Percentiles rank a stretch among this genome's conserved stretches.
Conservation (phyloP, 768 basidiomycete genomes). For the Porphyrellus cyaneotinctus region DNA sequence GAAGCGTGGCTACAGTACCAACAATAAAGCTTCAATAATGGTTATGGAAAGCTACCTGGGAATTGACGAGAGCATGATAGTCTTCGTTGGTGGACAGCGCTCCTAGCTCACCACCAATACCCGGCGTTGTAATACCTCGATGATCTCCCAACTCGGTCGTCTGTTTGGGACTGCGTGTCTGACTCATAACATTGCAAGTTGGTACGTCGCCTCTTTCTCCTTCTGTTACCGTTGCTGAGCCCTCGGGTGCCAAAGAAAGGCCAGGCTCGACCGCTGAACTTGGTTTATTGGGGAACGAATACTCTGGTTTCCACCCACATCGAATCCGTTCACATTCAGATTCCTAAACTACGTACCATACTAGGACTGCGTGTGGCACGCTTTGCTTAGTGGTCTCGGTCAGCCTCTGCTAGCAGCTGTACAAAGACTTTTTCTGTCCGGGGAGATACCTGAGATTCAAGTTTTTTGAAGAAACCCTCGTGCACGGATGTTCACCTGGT, state of each 20-base stretch:
- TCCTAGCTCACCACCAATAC: constrained; percentile 75
- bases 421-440: no score
- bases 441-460: no score
- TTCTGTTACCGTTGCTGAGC: constrained; percentile 6
- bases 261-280: constrained; percentile 69
- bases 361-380: no score
- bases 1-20: constrained; percentile 79
- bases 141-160: constrained; percentile 67
- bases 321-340: no score
- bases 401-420: no score
- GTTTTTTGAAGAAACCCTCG: no score
- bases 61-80: constrained; percentile 7
- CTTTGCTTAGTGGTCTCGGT: no score
- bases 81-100: constrained; percentile 64
- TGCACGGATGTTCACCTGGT: no score
- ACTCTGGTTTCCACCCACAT: no score
- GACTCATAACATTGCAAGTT: constrained; percentile 80
- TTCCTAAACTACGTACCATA: no score
- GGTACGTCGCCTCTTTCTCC: constrained; percentile 46
- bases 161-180: constrained; percentile 80
- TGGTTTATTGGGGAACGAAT: constrained; percentile 86
- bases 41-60: neutral
- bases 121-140: constrained; percentile 76
- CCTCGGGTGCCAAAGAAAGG: constrained; percentile 58
- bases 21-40: constrained; percentile 45